Evolutionary conservation across 495 filamentous ascomycete species (phyloP), one percentile per base, ranked within the genome.

Genomic region (Hyaloscypha bicolor): DNA sequence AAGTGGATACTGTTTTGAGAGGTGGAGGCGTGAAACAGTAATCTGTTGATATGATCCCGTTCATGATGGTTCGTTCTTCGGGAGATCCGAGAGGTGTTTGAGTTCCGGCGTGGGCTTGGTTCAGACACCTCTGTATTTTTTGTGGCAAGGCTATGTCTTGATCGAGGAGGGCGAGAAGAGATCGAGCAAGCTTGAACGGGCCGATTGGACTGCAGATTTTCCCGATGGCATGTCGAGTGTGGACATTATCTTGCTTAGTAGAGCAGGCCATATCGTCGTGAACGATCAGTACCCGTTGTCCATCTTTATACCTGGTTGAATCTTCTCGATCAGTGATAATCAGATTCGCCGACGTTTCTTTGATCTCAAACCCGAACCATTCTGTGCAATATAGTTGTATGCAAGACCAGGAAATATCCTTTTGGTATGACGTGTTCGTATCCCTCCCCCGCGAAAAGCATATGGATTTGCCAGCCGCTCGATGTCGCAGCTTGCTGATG

Each of bases 161-260:
- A 16, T 66, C 53, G 31, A 72, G 19, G 21, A 72, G 45, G 9
- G 30, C n/a, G 5, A 72, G 33, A 25, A 72, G 35, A 14, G 55
- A 60, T 2, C 67, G 25, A 29, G 71, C 71, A 3, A 73, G 65
- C 30, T 70, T 73, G 62, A 70, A 73, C n/a, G 71, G 71, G 3
- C 71, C 71, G 19, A 73, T 55, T 16, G 71, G 71, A 19, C 29
- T 52, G 35, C 55, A 69, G 2, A 73, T 63, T 22, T 62, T 51
- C 5, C 60, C 61, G 4, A 67, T 42, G 4, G 35, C 21, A 25
- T 64, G 22, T 53, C 31, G n/a, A n/a, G 4, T 11, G 4, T 51
- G 19, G 3, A 19, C 42, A 4, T 22, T 31, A 21, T 35, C 53
- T 31, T 21, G 30, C 39, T 61, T 60, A 16, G 48, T 58, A 4